Conservation (phyloP, 805 yeast genomes). For the Trichomonascus vanleenenianus region DNA sequence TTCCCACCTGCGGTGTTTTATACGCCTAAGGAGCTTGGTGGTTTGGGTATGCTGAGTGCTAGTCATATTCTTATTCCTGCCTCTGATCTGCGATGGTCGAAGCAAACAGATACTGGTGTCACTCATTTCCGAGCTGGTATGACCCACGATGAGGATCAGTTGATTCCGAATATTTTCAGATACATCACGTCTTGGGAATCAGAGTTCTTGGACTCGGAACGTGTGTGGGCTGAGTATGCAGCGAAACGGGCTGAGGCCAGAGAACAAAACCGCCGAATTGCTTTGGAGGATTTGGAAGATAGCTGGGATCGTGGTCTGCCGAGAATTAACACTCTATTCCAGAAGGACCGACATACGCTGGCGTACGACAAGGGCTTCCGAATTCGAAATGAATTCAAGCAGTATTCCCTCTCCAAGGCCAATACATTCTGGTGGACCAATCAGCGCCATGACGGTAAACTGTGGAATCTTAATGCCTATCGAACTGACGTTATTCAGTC, state of each 20-base stretch:
- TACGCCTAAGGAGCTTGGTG: constrained; percentile 96
- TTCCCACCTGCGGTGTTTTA: constrained; percentile 99
- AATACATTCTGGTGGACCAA: constrained; percentile 98
- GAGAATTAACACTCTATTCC: constrained; percentile 88
- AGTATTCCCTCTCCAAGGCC: constrained; percentile 58
- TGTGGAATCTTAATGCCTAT: constrained; percentile 90
- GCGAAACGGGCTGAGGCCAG: constrained; percentile 80
- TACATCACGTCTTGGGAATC: constrained; percentile 96
- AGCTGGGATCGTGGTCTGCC: constrained; percentile 98
- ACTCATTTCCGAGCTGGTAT: constrained; percentile 93
- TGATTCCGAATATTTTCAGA: constrained; percentile 89
- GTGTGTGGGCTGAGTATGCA: constrained; percentile 98
- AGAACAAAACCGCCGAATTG: constrained; percentile 74
- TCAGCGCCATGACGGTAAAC: constrained; percentile 85
- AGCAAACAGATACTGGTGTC: constrained; percentile 89
- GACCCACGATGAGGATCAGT: constrained; percentile 63
- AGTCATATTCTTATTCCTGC: constrained; percentile 93
- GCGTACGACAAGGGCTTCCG: constrained; percentile 95
- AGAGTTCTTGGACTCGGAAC: constrained; percentile 85
- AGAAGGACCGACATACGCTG: constrained; percentile 87
- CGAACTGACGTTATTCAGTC: constrained; percentile 96
- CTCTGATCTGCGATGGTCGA: constrained; percentile 83
- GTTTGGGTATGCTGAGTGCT: constrained; percentile 95
- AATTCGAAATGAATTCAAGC: constrained; percentile 68
- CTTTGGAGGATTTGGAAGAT: constrained; percentile 89